A percentile compares a stretch with the other conserved stretches of the same genome.
phyloP scores from a whole-genome alignment of 331 rosid genomes.

The Spiraea crenata region DNA sequence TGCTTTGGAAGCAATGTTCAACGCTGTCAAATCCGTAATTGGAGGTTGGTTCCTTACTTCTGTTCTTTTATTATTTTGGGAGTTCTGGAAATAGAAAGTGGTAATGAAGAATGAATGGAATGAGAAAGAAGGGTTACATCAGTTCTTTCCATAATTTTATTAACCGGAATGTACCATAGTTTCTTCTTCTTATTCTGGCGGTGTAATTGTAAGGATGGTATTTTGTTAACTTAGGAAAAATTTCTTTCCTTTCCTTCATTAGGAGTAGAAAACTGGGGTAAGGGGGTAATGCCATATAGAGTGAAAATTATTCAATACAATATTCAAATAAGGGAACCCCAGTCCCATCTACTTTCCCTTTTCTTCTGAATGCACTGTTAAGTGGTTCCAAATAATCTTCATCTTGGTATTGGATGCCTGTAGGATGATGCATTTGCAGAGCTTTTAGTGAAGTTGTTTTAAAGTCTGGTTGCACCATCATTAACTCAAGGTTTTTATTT shows the following conservation, averaged over 20 bases:
- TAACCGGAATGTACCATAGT: not conserved
- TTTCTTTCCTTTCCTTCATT: not conserved
- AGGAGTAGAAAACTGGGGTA: not conserved
- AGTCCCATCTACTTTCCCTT: not conserved
- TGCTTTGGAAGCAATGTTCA: slow-evolving; percentile 66
- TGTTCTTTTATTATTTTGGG: not conserved
- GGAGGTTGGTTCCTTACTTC: slow-evolving; percentile 47
- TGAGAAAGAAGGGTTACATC: not conserved
- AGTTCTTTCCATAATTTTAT: not conserved
- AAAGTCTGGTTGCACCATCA: slow-evolving; percentile 13
- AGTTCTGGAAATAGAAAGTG: not conserved
- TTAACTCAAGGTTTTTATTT: slow-evolving; percentile 19
- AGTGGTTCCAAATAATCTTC: not conserved
- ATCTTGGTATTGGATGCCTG: not conserved
- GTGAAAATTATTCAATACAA: not conserved
- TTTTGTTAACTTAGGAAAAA: not conserved
- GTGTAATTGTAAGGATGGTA: not conserved
- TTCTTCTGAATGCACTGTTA: not conserved
- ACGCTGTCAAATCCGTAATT: slow-evolving; percentile 75
- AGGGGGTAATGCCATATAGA: not conserved
- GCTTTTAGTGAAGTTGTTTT: slow-evolving; percentile 8
- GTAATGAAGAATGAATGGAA: not conserved
- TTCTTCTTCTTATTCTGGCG: not conserved
- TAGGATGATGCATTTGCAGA: slow-evolving; percentile 10
- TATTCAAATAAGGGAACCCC: not conserved